Evolutionary conservation across 176 grass and related monocot genomes (phyloP), one percentile per base, ranked within the genome.

Genomic region (Elaeis guineensis): DNA sequence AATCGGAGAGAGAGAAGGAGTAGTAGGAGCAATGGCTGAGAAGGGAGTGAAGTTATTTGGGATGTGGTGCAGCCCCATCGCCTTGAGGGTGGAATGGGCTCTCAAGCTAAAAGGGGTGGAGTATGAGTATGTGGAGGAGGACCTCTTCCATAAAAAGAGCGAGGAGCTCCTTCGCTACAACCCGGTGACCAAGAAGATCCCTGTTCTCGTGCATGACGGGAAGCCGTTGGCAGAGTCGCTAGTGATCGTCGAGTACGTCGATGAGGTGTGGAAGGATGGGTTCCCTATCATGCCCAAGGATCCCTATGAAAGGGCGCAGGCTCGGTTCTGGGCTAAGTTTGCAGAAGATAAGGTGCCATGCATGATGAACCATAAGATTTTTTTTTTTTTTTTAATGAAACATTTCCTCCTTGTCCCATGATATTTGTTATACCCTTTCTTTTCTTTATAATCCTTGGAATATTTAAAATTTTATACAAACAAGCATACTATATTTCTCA

Each of bases 121-220:
- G 57, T 82, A 82, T 71, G 75, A 87, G 79, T 79, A 87, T 58
- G 6, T 82, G 67, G 66, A 82, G 30, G 75, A 87, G 79, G 84
- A 82, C 67, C 26, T 82, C 16, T 39, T 9, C 21, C 16, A 16
- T 58, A 79, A 72, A 61, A 87, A 87, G 79, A 87, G 84, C 58
- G 66, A 75, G 2, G 78, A 72, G 28, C 71, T 82, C 66, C 79
- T 87, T 48, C 75, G 62, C 26, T 9, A 76, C 84, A 87, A 82
- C 63, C 84, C 71, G 62, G 67, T 82, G 65, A 67, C 71, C 75
- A 78, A 86, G 79, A 75, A 82, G 78, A 58, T 86, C 18, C 84
- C 78, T 4, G 84, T 86, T 51, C 71, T 86, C 21, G 78, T 78
- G 57, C 78, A 86, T 61, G 74, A 82, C 62, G 75, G 79, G 62